A percentile compares a stretch with the other conserved stretches of the same genome.
phyloP scores from a whole-genome alignment of 345 rosid species.

The Punica granatum region DNA sequence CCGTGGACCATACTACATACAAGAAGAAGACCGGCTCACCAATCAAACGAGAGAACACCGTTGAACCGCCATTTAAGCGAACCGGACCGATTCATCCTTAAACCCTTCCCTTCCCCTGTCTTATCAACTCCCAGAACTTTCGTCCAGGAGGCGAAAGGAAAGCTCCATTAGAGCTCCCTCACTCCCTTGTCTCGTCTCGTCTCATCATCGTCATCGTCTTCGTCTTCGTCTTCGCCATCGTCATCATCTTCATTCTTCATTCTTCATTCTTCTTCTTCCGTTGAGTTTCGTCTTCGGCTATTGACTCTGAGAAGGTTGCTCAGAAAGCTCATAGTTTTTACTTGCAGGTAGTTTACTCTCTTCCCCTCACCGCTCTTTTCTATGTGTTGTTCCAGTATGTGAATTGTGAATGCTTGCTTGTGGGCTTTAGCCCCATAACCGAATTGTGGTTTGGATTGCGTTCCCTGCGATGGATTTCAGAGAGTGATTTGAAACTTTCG shows the following conservation, averaged over 20 bases:
- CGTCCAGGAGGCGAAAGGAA: too few species aligned
- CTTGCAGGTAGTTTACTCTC: neutral
- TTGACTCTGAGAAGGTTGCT: neutral
- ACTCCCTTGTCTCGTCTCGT: neutral
- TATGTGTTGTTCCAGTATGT: neutral
- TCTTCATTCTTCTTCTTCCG: too few species aligned
- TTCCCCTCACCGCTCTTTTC: neutral
- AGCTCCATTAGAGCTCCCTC: neutral
- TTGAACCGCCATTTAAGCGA: too few species aligned
- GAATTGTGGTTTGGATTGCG: neutral
- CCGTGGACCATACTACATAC: too few species aligned
- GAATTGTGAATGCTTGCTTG: neutral
- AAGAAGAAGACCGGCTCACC: too few species aligned
- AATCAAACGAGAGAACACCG: too few species aligned
- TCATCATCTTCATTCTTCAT: too few species aligned
- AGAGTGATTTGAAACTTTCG: neutral
- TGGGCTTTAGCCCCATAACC: neutral
- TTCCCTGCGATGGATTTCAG: neutral
- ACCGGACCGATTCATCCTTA: neutral
- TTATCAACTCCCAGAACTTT: neutral
- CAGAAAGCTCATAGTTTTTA: neutral
- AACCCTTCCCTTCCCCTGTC: neutral
- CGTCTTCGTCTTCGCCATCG: neutral
- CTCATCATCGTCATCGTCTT: neutral
- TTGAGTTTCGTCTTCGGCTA: neutral